Evolutionary conservation across 768 basidiomycete genomes (phyloP).

Genomic region (Gyrodon lividus): DNA sequence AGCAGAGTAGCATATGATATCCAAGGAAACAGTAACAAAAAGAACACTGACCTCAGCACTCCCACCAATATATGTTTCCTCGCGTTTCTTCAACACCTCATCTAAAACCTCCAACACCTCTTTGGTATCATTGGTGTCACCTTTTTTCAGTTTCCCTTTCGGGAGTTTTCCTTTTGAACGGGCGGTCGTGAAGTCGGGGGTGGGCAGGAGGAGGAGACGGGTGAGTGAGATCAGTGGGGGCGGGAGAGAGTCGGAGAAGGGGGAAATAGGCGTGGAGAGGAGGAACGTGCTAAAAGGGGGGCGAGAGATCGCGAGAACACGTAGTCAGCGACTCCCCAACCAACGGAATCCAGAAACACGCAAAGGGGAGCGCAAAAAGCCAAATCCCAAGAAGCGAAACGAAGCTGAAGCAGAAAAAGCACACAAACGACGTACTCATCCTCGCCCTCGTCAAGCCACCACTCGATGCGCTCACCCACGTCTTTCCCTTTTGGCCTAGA

Average conservation of each 20-base stretch:
- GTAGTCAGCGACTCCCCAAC: neutral
- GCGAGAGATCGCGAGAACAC: neutral
- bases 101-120: conserved; percentile 45
- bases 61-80: conserved; percentile 38
- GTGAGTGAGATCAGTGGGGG: conserved; percentile 67
- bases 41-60: conserved; percentile 41
- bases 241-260: conserved; percentile 51
- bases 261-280: conserved; percentile 41
- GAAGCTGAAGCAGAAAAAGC: neutral
- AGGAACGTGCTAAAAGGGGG: conserved; percentile 9
- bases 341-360: neutral
- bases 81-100: conserved; percentile 48
- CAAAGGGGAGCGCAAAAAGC: neutral
- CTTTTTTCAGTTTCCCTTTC: conserved; percentile 49
- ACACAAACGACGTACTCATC: conserved; percentile 66
- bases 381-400: neutral
- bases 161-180: conserved; percentile 69
- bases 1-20: neutral
- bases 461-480: conserved; percentile 61
- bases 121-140: conserved; percentile 4
- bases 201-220: conserved; percentile 56
- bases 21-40: neutral
- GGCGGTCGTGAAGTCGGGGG: conserved; percentile 58
- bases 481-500: conserved; percentile 13
- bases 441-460: conserved; percentile 89